Percentiles rank a stretch among this genome's conserved stretches.
These are phyloP conservation scores for Dendrobium chrysotoxum DNA, from an alignment of 106 monocot species.

Conservation along the genomic window DNA sequence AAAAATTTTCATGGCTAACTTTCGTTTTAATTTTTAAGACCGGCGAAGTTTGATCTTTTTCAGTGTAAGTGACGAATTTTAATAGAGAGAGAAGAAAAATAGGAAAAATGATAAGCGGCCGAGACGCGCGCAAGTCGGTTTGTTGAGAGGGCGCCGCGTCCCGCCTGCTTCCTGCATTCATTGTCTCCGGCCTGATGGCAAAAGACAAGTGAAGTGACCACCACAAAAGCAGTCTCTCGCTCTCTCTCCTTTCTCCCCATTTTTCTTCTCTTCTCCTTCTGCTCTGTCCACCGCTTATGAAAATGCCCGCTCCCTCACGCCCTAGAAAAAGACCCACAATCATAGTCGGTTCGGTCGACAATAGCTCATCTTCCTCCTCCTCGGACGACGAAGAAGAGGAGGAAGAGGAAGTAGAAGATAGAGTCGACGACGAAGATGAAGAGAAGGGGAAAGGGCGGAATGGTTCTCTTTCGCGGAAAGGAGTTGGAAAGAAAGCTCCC, in stretches of 20 bases:
- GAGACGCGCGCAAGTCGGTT: too few species aligned
- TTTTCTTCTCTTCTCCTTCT: background rate
- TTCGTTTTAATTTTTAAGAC: too few species aligned
- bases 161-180: background rate
- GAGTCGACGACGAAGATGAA: conserved; percentile 18
- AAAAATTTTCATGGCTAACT: too few species aligned
- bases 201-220: background rate
- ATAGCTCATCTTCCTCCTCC: conserved; percentile 20
- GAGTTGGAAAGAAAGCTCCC: conserved; percentile 13
- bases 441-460: conserved; percentile 4
- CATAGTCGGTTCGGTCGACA: conserved; percentile 1
- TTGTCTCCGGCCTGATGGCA: background rate
- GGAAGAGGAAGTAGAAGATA: conserved; percentile 18
- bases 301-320: background rate
- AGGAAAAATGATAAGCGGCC: too few species aligned
- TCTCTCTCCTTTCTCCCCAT: background rate
- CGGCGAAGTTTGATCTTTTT: too few species aligned
- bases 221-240: background rate
- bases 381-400: conserved; percentile 26
- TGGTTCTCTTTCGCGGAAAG: background rate
- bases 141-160: background rate
- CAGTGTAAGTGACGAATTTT: background rate
- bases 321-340: conserved; percentile 7
- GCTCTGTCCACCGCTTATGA: background rate
- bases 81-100: background rate